A percentile compares a stretch with the other conserved stretches of the same genome.
phyloP scores from a whole-genome alignment of 208 protist species.

The Trypanosomatidae sp. region DNA sequence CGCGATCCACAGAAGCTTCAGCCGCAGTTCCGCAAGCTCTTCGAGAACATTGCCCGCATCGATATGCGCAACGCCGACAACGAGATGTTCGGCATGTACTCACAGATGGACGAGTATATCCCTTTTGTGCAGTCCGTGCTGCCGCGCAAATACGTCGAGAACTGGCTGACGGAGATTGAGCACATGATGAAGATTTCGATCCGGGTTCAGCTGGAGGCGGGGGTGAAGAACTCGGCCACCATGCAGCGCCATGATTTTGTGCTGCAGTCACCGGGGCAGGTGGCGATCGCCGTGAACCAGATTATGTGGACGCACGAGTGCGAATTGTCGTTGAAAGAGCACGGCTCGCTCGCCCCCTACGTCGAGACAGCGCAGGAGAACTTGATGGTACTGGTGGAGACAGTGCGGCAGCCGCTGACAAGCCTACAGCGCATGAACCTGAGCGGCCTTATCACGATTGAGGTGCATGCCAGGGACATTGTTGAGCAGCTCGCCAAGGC shows the following conservation, averaged over 20 bases:
- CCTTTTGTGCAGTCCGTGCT: constrained; percentile 92
- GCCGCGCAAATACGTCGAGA: constrained; percentile 96
- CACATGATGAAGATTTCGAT: constrained; percentile 94
- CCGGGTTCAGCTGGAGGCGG: constrained; percentile 81
- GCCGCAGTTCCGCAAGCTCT: constrained; percentile 96
- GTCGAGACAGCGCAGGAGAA: constrained; percentile 84
- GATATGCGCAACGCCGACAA: constrained; percentile 89
- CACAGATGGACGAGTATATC: constrained; percentile 95
- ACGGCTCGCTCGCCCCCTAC: constrained; percentile 86
- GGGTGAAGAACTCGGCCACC: constrained; percentile 70
- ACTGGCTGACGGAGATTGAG: constrained; percentile 97
- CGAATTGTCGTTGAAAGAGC: constrained; percentile 71
- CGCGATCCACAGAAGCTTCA: constrained; percentile 95
- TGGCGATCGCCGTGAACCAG: constrained; percentile 92
- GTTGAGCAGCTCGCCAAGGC: constrained; percentile 87
- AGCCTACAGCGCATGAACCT: constrained; percentile 93
- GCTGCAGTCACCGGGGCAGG: constrained; percentile 83
- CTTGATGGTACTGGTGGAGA: constrained; percentile 89
- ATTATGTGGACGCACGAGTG: constrained; percentile 96
- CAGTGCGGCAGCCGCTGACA: constrained; percentile 84
- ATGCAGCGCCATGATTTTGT: constrained; percentile 84
- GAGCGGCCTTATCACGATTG: constrained; percentile 95
- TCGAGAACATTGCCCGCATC: constrained; percentile 95
- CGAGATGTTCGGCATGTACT: constrained; percentile 96
- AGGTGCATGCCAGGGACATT: constrained; percentile 96